Percentiles rank a stretch among this genome's conserved stretches.
Conservation (phyloP, 1,284 basidiomycete genomes). For the Puccinia coronata region DNA sequence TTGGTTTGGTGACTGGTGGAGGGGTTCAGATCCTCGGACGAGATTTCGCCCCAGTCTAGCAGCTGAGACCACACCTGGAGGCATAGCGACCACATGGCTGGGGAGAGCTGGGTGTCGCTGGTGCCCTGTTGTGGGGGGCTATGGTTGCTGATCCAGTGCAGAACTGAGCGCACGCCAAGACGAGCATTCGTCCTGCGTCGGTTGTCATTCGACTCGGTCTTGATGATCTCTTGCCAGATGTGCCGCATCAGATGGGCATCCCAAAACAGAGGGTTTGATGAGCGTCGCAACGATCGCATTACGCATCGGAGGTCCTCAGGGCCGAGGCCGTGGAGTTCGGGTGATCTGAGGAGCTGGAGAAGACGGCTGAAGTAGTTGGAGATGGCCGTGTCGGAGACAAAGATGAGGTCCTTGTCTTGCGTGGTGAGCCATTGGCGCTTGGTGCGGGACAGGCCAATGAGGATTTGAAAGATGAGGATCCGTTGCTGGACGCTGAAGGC, state of each 20-base stretch:
- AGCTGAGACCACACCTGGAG: constrained; percentile 40
- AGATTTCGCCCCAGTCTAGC: constrained; percentile 38
- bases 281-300: constrained; percentile 6
- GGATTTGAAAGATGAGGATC: neutral
- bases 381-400: constrained; percentile 32
- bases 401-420: neutral
- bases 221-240: constrained; percentile 34
- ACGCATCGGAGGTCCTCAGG: constrained; percentile 33
- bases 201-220: constrained; percentile 39
- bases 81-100: constrained; percentile 26
- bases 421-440: constrained; percentile 30
- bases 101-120: neutral
- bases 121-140: neutral
- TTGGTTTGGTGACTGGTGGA: constrained; percentile 6
- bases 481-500: constrained; percentile 23
- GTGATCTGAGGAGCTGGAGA: neutral
- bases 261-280: constrained; percentile 22
- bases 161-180: constrained; percentile 19
- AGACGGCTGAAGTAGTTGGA: constrained; percentile 27
- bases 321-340: constrained; percentile 1
- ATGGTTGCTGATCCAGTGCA: constrained; percentile 27
- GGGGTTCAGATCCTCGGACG: constrained; percentile 2
- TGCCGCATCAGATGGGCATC: neutral
- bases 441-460: constrained; percentile 31
- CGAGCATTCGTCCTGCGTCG: constrained; percentile 8